Conservation (phyloP, 495 filamentous ascomycete species). For the Neurospora tetraspora region DNA sequence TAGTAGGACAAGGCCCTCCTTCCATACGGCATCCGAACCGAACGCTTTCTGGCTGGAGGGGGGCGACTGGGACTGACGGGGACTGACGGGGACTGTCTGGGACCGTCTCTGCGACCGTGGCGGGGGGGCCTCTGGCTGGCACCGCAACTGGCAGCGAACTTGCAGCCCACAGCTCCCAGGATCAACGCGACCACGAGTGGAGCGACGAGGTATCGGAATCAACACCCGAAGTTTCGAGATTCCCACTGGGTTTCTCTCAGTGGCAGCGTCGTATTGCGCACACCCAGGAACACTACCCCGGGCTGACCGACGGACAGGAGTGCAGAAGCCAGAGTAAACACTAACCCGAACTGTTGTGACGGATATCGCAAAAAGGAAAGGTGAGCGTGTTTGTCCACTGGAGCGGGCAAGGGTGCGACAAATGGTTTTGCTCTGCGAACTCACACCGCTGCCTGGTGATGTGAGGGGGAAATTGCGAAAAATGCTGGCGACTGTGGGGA, state of each 20-base stretch:
- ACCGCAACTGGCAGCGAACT: background rate
- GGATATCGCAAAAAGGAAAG: slow-evolving; percentile 1
- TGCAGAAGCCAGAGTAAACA: slow-evolving; percentile 1
- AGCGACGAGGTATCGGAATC: slow-evolving; percentile 35
- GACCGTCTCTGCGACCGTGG: background rate
- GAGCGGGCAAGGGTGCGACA: slow-evolving; percentile 6
- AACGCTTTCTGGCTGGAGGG: slow-evolving; percentile 5
- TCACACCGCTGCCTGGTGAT: background rate
- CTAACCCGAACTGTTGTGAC: slow-evolving; percentile 6
- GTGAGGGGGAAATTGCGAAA: background rate
- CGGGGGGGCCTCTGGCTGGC: background rate
- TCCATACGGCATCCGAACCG: slow-evolving; percentile 20
- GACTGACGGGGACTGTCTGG: slow-evolving; percentile 3
- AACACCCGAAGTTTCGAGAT: slow-evolving; percentile 33
- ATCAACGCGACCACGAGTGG: slow-evolving; percentile 22
- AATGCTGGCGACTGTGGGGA: background rate
- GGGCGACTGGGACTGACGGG: slow-evolving; percentile 11
- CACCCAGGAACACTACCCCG: slow-evolving; percentile 7
- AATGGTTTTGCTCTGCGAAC: slow-evolving; percentile 3
- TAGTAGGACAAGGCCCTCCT: slow-evolving; percentile 31
- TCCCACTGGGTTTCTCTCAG: slow-evolving; percentile 25
- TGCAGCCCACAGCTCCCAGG: slow-evolving; percentile 10
- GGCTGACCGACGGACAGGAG: slow-evolving; percentile 1
- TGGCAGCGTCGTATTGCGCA: slow-evolving; percentile 3
- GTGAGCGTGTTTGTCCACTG: slow-evolving; percentile 1